Conservation (phyloP, 768 basidiomycete species). For the Strobilomyces echinocephalus region DNA sequence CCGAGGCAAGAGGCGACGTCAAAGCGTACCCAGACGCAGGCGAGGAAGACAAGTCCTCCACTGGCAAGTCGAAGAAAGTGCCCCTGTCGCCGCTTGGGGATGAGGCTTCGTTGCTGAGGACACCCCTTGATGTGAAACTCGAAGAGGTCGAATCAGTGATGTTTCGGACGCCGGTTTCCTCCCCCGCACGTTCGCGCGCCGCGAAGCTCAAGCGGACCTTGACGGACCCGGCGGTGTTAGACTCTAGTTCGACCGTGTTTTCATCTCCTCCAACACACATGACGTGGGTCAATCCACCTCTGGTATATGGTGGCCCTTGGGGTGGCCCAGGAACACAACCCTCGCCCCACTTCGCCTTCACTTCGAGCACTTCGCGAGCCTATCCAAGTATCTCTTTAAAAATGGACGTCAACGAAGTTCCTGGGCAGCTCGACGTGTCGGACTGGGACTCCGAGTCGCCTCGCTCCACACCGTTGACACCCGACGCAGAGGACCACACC, state of each 20-base stretch:
- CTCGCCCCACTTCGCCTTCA: slow-evolving; percentile 17
- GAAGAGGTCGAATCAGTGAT: neutral
- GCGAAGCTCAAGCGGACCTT: slow-evolving; percentile 7
- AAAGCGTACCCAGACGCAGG: slow-evolving; percentile 7
- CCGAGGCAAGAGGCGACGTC: slow-evolving; percentile 28
- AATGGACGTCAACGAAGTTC: neutral
- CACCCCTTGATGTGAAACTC: slow-evolving; percentile 5
- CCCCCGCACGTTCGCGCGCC: neutral
- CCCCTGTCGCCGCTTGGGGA: slow-evolving; percentile 14
- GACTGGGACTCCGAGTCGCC: slow-evolving; percentile 2
- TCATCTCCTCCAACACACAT: slow-evolving; percentile 27
- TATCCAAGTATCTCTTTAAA: slow-evolving; percentile 6
- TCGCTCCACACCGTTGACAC: neutral
- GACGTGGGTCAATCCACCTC: slow-evolving; percentile 16
- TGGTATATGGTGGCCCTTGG: slow-evolving; percentile 15
- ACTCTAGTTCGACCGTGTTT: slow-evolving; percentile 2
- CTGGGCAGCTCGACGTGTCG: slow-evolving; percentile 3
- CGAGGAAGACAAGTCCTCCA: neutral
- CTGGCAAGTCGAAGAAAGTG: slow-evolving; percentile 3
- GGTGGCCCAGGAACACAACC: slow-evolving; percentile 1
- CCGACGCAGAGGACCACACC: slow-evolving; percentile 11
- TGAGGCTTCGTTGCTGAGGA: slow-evolving; percentile 15
- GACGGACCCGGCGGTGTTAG: slow-evolving; percentile 4
- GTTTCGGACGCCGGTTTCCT: neutral
- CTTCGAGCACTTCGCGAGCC: slow-evolving; percentile 17